These are phyloP conservation scores for Bifiguratus adelaidae DNA, from an alignment of 192 early-diverging fungal species.

Conservation along the genomic window DNA sequence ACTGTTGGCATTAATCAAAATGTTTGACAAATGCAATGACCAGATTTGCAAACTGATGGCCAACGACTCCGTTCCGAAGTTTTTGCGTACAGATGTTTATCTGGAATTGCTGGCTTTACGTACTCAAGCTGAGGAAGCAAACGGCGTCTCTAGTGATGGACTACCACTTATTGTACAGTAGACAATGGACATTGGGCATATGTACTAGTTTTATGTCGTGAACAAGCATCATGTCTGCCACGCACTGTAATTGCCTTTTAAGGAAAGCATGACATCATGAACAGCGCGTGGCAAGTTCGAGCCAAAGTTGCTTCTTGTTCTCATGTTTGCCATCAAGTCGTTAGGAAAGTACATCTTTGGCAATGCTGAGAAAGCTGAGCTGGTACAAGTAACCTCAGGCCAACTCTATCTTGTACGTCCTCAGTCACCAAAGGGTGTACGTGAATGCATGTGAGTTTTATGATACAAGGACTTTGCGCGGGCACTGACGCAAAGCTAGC, in stretches of 20 bases:
- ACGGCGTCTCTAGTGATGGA: no score
- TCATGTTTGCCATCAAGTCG: conserved; percentile 46
- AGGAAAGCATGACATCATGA: no score
- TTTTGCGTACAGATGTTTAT: conserved; percentile 33
- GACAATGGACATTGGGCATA: no score
- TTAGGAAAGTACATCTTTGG: conserved; percentile 49
- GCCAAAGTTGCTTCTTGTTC: no score
- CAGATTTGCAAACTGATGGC: conserved; percentile 68
- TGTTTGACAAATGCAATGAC: conserved; percentile 52
- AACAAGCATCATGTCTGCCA: no score
- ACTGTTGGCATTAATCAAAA: conserved; percentile 12
- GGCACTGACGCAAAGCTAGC: conserved; percentile 9
- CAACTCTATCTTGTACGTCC: conserved; percentile 35
- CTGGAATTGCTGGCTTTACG: no score
- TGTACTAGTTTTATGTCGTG: no score
- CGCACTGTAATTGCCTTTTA: no score
- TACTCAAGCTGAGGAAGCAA: no score
- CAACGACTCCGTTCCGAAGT: conserved; percentile 67
- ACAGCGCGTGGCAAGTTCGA: no score
- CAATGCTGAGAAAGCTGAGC: conserved; percentile 21
- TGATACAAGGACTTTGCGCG: background rate
- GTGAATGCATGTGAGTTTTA: conserved; percentile 10
- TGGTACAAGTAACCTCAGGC: conserved; percentile 36
- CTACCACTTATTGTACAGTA: no score
- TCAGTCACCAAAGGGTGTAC: conserved; percentile 16